Evolutionary conservation across 495 filamentous ascomycete species (phyloP).

Genomic region (Aspergillus nanangensis): DNA sequence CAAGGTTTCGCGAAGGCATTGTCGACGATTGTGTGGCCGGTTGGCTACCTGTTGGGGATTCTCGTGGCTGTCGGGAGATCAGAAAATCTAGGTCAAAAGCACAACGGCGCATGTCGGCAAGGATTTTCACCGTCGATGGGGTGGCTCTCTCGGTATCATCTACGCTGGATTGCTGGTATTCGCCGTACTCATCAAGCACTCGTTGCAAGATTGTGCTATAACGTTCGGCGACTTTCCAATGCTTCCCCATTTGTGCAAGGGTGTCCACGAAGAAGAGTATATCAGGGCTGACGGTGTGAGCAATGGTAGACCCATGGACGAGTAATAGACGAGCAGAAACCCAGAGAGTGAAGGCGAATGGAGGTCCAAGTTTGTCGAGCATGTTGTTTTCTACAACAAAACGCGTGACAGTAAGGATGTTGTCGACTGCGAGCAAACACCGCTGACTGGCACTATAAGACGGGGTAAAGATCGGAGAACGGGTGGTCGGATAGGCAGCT

Average conservation of each 20-base stretch:
- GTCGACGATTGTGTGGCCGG: conserved; percentile 32
- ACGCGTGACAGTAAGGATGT: conserved; percentile 69
- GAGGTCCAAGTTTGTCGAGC: conserved; percentile 75
- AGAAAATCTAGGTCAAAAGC: conserved; percentile 86
- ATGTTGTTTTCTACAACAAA: conserved; percentile 70
- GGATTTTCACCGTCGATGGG: conserved; percentile 76
- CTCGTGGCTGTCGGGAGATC: conserved; percentile 75
- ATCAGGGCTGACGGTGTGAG: conserved; percentile 71
- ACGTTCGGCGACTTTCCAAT: conserved; percentile 79
- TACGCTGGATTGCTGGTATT: conserved; percentile 59
- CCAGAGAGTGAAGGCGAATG: conserved; percentile 88
- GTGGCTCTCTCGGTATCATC: conserved; percentile 63
- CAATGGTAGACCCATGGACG: conserved; percentile 83
- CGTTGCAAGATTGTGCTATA: conserved; percentile 77
- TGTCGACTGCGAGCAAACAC: conserved; percentile 78
- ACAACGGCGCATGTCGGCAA: conserved; percentile 80
- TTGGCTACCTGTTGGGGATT: conserved; percentile 35
- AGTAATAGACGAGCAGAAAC: conserved; percentile 82
- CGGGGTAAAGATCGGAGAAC: conserved; percentile 80
- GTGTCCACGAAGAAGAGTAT: conserved; percentile 78
- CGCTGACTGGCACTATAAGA: conserved; percentile 78
- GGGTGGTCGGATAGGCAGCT: conserved; percentile 82
- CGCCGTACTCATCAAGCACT: conserved; percentile 78
- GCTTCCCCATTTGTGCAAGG: conserved; percentile 69
- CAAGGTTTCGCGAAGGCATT: conserved; percentile 52